Percentiles rank a stretch among this genome's conserved stretches.
Evolutionary conservation across 1,139 yeast species (phyloP).

Genomic region (Geotrichum carabidarum): DNA sequence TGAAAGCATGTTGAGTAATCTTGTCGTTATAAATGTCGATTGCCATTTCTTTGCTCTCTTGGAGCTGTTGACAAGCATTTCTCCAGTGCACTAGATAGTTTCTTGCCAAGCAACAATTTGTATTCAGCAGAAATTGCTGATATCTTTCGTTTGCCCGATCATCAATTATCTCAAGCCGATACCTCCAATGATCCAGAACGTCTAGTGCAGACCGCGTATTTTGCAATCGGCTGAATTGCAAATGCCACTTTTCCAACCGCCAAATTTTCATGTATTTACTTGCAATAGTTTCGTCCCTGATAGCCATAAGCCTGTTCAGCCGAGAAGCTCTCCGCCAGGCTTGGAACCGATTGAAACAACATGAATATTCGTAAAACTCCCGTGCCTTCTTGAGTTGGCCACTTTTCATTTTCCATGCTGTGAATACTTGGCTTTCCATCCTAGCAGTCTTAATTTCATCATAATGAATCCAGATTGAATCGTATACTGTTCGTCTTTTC

Average conservation of each 20-base stretch:
- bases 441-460: background rate
- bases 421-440: conserved; percentile 8
- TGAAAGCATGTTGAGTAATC: background rate
- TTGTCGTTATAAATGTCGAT: conserved; percentile 6
- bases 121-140: background rate
- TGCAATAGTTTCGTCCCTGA: conserved; percentile 15
- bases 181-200: conserved; percentile 20
- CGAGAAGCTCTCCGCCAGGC: conserved; percentile 23
- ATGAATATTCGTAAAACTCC: conserved; percentile 23
- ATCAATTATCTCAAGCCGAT: conserved; percentile 8
- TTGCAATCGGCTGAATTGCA: conserved; percentile 19
- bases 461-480: background rate
- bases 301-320: conserved; percentile 3
- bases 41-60: conserved; percentile 10
- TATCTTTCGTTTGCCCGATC: background rate
- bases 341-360: conserved; percentile 15
- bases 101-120: background rate
- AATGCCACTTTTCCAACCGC: conserved; percentile 23
- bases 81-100: conserved; percentile 15
- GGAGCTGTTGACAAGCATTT: background rate
- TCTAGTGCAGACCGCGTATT: conserved; percentile 12
- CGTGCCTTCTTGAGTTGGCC: conserved; percentile 22
- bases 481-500: conserved; percentile 3
- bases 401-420: conserved; percentile 22
- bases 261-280: conserved; percentile 20